Conservation (phyloP, 805 yeast species). For the Wickerhamomyces hampshirensis region DNA sequence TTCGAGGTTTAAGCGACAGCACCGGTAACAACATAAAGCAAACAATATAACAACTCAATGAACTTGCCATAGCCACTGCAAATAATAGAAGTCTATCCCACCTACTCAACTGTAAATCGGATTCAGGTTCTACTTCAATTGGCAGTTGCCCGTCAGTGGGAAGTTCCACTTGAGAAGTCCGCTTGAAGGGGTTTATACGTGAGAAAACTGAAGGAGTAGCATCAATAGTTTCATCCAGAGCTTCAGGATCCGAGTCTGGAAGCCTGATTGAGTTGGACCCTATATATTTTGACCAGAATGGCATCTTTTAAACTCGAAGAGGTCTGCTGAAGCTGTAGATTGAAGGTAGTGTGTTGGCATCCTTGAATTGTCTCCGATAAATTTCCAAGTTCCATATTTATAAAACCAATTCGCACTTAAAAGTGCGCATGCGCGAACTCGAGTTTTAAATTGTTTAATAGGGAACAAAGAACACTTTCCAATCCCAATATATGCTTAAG, state of each 20-base stretch:
- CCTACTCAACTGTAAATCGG: slow-evolving; percentile 7
- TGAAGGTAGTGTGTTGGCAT: too few species aligned
- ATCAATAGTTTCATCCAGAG: slow-evolving; percentile 1
- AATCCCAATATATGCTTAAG: neutral
- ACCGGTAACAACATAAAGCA: slow-evolving; percentile 16
- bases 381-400: too few species aligned
- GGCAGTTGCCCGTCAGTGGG: slow-evolving; percentile 2
- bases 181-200: slow-evolving; percentile 1
- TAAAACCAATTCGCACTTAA: too few species aligned
- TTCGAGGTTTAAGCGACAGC: slow-evolving; percentile 14
- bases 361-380: neutral
- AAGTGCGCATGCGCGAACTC: too few species aligned
- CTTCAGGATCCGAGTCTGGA: slow-evolving; percentile 10
- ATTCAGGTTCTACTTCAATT: slow-evolving; percentile 1
- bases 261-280: slow-evolving; percentile 10
- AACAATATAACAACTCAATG: slow-evolving; percentile 17
- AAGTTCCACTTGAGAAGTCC: slow-evolving; percentile 3
- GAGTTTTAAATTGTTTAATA: too few species aligned
- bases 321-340: too few species aligned
- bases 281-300: slow-evolving; percentile 6
- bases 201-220: slow-evolving; percentile 4
- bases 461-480: too few species aligned
- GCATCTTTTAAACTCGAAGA: slow-evolving; percentile 1
- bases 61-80: slow-evolving; percentile 17
- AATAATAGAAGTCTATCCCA: slow-evolving; percentile 18